Conservation (phyloP, 306 rosid species). For the Alnus rubra region DNA sequence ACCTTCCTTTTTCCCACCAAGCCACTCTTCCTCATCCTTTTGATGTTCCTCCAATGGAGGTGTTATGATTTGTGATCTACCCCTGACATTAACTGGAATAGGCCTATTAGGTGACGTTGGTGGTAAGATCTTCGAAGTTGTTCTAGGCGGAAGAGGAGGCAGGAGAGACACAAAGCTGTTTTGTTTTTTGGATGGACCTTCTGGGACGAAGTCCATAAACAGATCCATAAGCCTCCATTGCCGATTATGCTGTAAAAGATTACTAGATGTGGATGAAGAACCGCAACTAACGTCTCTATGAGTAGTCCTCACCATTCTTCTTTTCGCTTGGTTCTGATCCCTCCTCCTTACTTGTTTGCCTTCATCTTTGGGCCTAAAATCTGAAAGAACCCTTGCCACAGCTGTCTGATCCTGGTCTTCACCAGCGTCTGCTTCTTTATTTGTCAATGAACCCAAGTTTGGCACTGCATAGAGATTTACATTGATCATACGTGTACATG, state of each 20-base stretch:
- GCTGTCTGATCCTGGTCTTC: slow-evolving; percentile 35
- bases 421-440: slow-evolving; percentile 16
- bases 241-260: slow-evolving; percentile 10
- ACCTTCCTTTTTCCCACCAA: slow-evolving; percentile 20
- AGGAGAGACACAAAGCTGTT: slow-evolving; percentile 35
- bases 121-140: slow-evolving; percentile 37
- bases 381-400: slow-evolving; percentile 35
- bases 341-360: slow-evolving; percentile 26
- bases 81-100: slow-evolving; percentile 28
- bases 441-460: slow-evolving; percentile 21
- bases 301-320: slow-evolving; percentile 24
- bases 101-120: slow-evolving; percentile 17
- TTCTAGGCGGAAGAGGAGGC: slow-evolving; percentile 43
- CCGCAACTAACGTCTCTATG: slow-evolving; percentile 10
- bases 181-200: slow-evolving; percentile 19
- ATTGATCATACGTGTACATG: background rate
- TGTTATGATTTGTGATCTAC: slow-evolving; percentile 16
- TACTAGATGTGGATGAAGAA: slow-evolving; percentile 17
- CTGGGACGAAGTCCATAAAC: slow-evolving; percentile 29
- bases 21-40: slow-evolving; percentile 40
- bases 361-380: slow-evolving; percentile 29
- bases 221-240: slow-evolving; percentile 33
- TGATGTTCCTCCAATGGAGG: slow-evolving; percentile 35
- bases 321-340: slow-evolving; percentile 29
- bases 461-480: slow-evolving; percentile 16